Percentiles rank a stretch among this genome's conserved stretches.
These are phyloP conservation scores for Musa troglodytarum DNA, from an alignment of 176 grass and related monocot species.

Conservation along the genomic window DNA sequence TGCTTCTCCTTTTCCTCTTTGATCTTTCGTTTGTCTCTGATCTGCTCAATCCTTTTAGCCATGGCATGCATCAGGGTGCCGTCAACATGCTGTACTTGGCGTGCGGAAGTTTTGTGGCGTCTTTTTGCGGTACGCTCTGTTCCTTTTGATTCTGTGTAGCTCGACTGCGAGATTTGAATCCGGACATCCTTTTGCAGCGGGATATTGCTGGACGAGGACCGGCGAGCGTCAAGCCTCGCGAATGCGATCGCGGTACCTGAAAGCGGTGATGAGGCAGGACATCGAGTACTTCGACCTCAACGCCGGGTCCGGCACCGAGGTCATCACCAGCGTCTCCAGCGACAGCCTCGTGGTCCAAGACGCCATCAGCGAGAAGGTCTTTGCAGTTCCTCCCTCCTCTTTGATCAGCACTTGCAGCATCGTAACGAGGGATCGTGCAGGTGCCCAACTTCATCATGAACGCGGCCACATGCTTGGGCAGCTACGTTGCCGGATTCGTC, in stretches of 20 bases:
- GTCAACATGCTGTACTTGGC: neutral
- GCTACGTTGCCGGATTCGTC: slow-evolving; percentile 24
- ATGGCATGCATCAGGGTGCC: neutral
- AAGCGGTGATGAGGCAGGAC: slow-evolving; percentile 39
- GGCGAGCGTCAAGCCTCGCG: slow-evolving; percentile 43
- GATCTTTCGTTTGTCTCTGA: no score
- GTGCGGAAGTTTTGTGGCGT: neutral
- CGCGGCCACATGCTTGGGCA: slow-evolving; percentile 30
- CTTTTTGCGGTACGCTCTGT: neutral
- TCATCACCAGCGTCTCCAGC: slow-evolving; percentile 56
- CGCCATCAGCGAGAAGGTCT: slow-evolving; percentile 50
- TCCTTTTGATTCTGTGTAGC: neutral
- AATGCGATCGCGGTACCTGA: slow-evolving; percentile 47
- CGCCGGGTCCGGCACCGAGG: slow-evolving; percentile 20
- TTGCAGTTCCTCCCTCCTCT: neutral
- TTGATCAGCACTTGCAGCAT: no score
- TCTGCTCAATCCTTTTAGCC: neutral
- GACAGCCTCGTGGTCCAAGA: slow-evolving; percentile 52
- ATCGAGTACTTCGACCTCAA: slow-evolving; percentile 48
- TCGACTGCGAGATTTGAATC: neutral
- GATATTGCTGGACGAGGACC: slow-evolving; percentile 38
- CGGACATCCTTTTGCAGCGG: slow-evolving; percentile 18
- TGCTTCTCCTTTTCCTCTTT: neutral
- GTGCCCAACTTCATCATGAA: slow-evolving; percentile 40
- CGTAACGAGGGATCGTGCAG: slow-evolving; percentile 6